A percentile compares a stretch with the other conserved stretches of the same genome.
Conservation (phyloP, 768 basidiomycete genomes). For the Amanita inopinata region DNA sequence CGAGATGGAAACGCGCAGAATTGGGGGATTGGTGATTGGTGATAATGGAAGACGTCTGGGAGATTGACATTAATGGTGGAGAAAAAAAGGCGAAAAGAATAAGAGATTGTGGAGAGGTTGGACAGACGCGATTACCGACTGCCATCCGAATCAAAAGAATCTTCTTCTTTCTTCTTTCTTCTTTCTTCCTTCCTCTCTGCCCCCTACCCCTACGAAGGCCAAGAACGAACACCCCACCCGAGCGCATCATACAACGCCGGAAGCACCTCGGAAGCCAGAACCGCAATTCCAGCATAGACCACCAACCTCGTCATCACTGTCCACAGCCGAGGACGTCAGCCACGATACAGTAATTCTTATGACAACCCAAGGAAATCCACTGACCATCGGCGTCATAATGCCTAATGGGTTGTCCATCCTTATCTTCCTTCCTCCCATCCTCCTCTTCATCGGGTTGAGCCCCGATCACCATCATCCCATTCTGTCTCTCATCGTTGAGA, state of each 20-base stretch:
- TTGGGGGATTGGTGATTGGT: too few species aligned
- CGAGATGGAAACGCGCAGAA: too few species aligned
- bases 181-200: too few species aligned
- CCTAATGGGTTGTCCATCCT: conserved; percentile 33
- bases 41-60: too few species aligned
- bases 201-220: conserved; percentile 9
- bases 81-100: too few species aligned
- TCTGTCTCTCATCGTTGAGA: too few species aligned
- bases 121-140: not conserved
- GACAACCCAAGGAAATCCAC: conserved; percentile 16
- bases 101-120: too few species aligned
- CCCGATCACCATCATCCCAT: conserved; percentile 15
- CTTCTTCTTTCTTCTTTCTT: not conserved
- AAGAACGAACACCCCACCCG: conserved; percentile 54
- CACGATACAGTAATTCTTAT: conserved; percentile 9
- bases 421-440: conserved; percentile 22
- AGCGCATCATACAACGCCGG: conserved; percentile 61
- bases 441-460: conserved; percentile 18
- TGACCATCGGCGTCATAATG: conserved; percentile 84
- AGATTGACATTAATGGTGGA: too few species aligned
- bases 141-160: not conserved
- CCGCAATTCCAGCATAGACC: conserved; percentile 81
- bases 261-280: conserved; percentile 49
- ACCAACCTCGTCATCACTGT: conserved; percentile 83
- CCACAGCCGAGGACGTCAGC: not conserved